Evolutionary conservation across 805 yeast species (phyloP), one percentile per base, ranked within the genome.

Genomic region (Candida quercuum): DNA sequence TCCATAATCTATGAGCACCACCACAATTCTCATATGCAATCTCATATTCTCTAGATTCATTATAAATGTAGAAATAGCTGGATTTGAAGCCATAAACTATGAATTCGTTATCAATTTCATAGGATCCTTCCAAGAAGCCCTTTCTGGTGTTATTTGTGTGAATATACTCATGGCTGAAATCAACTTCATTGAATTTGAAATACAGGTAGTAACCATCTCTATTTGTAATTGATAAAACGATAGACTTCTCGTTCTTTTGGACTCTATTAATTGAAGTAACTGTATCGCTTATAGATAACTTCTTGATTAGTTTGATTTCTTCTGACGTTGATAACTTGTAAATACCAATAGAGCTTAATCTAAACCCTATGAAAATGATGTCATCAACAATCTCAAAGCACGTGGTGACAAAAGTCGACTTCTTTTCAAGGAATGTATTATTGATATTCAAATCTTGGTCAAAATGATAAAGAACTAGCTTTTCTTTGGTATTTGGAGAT

Each of bases 1-100:
- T 69, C 96, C 97, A 93, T 41, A 76, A 74, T 42, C 98, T 70
- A 56, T 89, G 96, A 3, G 93, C 76, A 3, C 98, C 98, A 20
- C 98, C 98, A 59, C 98, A 93, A 12, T 70, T 59, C 43, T 79
- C 86, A 40, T 78, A 73, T 33, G 74, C 65, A 2, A 86, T 56
- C 55, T 88, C 96, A 36, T 70, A 67, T 47, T 85, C 88, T 30
- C 71, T 66, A 2, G 88, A 76, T 51, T 86, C 95, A 56, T 89
- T 86, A 80, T 87, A 87, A 17, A 86, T 59, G 50, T 81, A 83
- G 52, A 91, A 88, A 35, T 71, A 63, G 35, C 81, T 81, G 2
- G 93, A 86, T 48, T 79, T 77, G 68, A 93, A 91, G 1, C 98
- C 98, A 57, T 76, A 86, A 3, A 85, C 59, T 3, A 84, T 58